Evolutionary conservation across 306 rosid genomes (phyloP), one percentile per base, ranked within the genome.

Genomic region (Chamaecrista fasciculata): DNA sequence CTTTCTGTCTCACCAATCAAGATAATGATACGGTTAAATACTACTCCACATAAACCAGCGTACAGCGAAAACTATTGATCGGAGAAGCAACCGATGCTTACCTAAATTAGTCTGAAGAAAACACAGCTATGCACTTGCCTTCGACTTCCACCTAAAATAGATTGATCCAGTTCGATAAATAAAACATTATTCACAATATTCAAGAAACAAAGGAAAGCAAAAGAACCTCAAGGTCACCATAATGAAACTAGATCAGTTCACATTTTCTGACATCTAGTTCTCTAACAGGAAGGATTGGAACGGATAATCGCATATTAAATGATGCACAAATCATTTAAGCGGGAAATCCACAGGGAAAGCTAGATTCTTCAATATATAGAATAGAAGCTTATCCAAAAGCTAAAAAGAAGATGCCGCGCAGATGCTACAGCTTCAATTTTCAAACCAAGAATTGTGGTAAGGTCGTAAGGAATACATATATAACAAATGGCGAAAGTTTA

Each of bases 211-310:
- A 26, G 70, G 2, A 24, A 62, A 33, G 57, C 1, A n/a, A 52
- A 55, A 55, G 25, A 24, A 21, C 4, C 44, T 26, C 18, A 66
- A 23, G 25, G 43, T 18, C 74, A 71, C 20, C 28, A 49, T 5
- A 10, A 72, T 62, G 21, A 46, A 68, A 67, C 23, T 25, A 61
- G 47, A 49, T 37, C 39, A 37, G 8, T 18, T 29, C 25, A 67
- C 25, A 8, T 12, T 29, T 23, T 48, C 3, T 59, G 16, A 67
- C 33, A 36, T 47, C 40, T 24, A 47, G 24, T 11, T 11, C 31
- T 43, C 7, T 7, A 58, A 36, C 44, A 37, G 36, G 31, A 36
- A 56, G 7, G 43, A 57, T 42, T 42, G 28, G 63, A 57, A 2
- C 31, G 15, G 43, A 46, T 36, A 70, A 70, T 57, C 47, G 26